Percentiles rank a stretch among this genome's conserved stretches.
phyloP scores from a whole-genome alignment of 208 protist species.

The Phytomonas francai region DNA sequence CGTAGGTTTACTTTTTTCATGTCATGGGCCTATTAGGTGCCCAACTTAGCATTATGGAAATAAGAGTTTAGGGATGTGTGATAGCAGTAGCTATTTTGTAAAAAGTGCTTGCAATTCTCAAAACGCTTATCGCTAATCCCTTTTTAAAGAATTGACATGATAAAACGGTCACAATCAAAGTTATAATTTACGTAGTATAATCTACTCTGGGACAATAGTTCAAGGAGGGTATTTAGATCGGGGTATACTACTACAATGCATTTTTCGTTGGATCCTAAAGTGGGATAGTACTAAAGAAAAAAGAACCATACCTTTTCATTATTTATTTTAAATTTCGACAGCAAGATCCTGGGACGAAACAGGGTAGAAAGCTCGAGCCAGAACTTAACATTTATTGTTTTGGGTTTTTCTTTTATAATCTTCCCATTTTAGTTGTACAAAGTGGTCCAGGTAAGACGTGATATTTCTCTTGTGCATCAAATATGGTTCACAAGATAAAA shows the following conservation, averaged over 20 bases:
- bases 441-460: neutral
- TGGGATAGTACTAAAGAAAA: neutral
- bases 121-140: neutral
- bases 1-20: neutral
- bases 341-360: neutral
- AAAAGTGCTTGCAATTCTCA: neutral
- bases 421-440: constrained; percentile 6
- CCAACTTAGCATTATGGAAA: neutral
- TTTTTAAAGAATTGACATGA: neutral
- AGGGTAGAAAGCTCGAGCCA: neutral
- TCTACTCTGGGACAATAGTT: neutral
- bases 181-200: neutral
- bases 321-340: neutral
- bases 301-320: neutral
- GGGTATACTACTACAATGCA: neutral
- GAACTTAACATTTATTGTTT: constrained; percentile 4
- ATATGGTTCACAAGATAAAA: neutral
- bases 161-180: neutral
- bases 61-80: neutral
- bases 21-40: neutral
- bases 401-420: constrained; percentile 13
- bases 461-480: neutral
- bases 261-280: neutral
- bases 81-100: neutral
- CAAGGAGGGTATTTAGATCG: neutral